A percentile compares a stretch with the other conserved stretches of the same genome.
Evolutionary conservation across 2,329 filamentous ascomycete genomes (phyloP).

Genomic region (Colletotrichum sp.): DNA sequence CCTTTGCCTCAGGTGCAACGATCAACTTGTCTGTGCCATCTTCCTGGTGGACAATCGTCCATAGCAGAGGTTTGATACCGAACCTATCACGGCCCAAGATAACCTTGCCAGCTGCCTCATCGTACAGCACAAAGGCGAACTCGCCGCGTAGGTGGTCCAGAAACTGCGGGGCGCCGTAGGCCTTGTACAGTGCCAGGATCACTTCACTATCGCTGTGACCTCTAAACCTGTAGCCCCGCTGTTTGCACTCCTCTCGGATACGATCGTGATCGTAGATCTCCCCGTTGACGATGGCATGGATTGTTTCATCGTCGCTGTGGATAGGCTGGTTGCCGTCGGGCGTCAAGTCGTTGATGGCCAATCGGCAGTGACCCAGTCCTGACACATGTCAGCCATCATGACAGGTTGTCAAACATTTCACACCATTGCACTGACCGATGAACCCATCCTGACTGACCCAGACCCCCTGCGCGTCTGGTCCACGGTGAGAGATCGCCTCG

Average conservation of each 20-base stretch:
- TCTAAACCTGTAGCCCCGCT: conserved; percentile 46
- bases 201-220: conserved; percentile 57
- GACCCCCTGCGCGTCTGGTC: conserved; percentile 30
- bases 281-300: conserved; percentile 64
- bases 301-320: conserved; percentile 32
- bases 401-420: too few species aligned
- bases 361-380: conserved; percentile 50
- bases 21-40: conserved; percentile 37
- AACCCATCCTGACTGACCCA: conserved; percentile 24
- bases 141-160: conserved; percentile 54
- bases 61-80: conserved; percentile 63
- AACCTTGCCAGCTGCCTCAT: conserved; percentile 39
- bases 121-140: conserved; percentile 57
- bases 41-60: conserved; percentile 34
- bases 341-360: conserved; percentile 58
- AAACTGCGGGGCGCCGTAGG: conserved; percentile 43
- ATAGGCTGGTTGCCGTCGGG: conserved; percentile 50
- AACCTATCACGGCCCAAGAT: conserved; percentile 59
- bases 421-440: neutral
- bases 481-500: conserved; percentile 30
- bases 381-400: neutral
- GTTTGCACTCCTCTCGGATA: conserved; percentile 39
- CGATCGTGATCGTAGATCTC: conserved; percentile 60
- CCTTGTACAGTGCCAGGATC: conserved; percentile 55
- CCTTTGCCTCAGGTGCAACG: conserved; percentile 59